Evolutionary conservation across 2,329 filamentous ascomycete genomes (phyloP).

Genomic region (Aspergillus piperis): DNA sequence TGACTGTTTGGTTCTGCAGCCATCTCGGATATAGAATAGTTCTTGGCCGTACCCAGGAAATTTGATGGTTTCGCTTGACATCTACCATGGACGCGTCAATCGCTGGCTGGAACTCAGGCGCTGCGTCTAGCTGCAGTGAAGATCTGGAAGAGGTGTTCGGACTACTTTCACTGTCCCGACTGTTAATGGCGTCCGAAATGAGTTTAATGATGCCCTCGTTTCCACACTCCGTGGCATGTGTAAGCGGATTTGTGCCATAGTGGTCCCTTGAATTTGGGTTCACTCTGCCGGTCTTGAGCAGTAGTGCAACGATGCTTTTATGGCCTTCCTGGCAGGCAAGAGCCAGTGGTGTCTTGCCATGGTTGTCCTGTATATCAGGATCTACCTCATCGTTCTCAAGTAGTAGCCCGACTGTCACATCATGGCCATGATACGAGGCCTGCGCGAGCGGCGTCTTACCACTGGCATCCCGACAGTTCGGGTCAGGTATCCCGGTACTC

Average conservation of each 20-base stretch:
- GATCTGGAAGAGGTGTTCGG: not conserved
- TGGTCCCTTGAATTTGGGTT: not conserved
- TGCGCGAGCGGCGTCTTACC: not conserved
- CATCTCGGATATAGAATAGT: no score
- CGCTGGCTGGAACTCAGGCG: not conserved
- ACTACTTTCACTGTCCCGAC: no score
- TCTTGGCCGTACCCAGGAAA: no score
- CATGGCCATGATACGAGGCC: not conserved
- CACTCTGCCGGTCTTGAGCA: not conserved
- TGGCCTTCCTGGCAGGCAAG: not conserved
- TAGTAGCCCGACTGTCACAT: not conserved
- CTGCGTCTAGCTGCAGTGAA: not conserved
- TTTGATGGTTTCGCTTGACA: not conserved
- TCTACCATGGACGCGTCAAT: not conserved
- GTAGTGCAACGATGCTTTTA: not conserved
- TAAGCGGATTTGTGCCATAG: not conserved
- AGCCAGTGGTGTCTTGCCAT: not conserved
- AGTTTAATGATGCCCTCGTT: not conserved
- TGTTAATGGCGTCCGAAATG: not conserved
- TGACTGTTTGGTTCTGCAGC: no score
- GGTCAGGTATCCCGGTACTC: not conserved
- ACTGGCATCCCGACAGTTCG: not conserved
- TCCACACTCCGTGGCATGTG: not conserved
- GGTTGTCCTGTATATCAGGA: not conserved
- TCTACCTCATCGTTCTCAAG: not conserved